A percentile compares a stretch with the other conserved stretches of the same genome.
These are phyloP conservation scores for Ogataea trehalophila DNA, from an alignment of 805 yeast species.

Conservation along the genomic window DNA sequence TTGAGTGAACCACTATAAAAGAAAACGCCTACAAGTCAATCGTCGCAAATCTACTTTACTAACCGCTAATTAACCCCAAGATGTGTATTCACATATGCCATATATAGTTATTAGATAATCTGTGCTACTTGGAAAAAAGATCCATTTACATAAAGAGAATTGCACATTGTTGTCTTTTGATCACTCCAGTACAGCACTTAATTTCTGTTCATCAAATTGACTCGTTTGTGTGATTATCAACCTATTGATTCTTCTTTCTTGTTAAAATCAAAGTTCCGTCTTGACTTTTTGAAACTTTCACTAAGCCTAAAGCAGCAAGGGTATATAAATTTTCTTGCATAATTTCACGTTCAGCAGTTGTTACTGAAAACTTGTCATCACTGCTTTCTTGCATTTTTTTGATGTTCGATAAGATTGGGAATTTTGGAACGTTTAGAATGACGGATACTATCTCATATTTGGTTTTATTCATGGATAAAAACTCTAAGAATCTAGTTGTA, in stretches of 20 bases:
- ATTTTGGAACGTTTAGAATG: slow-evolving; percentile 19
- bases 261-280: slow-evolving; percentile 20
- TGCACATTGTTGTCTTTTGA: no score
- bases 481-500: slow-evolving; percentile 7
- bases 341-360: background rate
- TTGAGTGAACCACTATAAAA: no score
- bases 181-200: no score
- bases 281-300: slow-evolving; percentile 15
- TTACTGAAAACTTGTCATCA: no score
- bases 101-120: no score
- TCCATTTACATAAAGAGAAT: no score
- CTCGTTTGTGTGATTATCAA: no score
- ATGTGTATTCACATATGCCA: no score
- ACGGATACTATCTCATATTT: slow-evolving; percentile 14
- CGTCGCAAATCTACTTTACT: no score
- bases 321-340: slow-evolving; percentile 18
- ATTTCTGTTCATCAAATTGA: background rate
- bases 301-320: slow-evolving; percentile 23
- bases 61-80: no score
- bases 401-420: slow-evolving; percentile 18
- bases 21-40: no score
- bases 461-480: slow-evolving; percentile 2
- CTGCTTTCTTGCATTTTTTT: slow-evolving; percentile 1
- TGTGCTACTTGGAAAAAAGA: no score
- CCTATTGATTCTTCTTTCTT: background rate